phyloP scores from a whole-genome alignment of 2,329 filamentous ascomycete genomes.

The Cordyceps fumosorosea region DNA sequence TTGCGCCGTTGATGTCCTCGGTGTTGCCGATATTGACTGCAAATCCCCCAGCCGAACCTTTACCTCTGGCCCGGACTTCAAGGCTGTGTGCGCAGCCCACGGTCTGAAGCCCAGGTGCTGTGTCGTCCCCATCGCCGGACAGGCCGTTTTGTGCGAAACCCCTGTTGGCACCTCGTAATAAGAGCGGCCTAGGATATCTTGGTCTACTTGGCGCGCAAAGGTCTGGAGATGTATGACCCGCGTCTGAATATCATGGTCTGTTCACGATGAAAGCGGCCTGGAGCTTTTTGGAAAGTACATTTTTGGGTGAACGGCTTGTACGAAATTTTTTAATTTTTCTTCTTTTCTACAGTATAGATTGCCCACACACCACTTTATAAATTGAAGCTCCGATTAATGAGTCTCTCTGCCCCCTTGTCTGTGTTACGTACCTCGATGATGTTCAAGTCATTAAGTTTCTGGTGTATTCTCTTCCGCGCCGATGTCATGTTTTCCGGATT shows the following conservation, averaged over 20 bases:
- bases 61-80: background rate
- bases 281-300: background rate
- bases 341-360: background rate
- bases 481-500: no score
- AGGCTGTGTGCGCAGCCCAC: slow-evolving; percentile 31
- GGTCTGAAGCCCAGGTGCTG: slow-evolving; percentile 49
- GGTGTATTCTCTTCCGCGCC: no score
- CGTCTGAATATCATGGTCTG: background rate
- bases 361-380: background rate
- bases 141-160: background rate
- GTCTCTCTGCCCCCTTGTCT: background rate
- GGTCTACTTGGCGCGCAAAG: background rate
- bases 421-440: no score
- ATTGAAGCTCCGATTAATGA: slow-evolving; percentile 1
- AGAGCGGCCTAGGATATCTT: background rate
- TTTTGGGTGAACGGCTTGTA: slow-evolving; percentile 1
- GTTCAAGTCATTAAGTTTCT: no score
- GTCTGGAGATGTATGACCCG: background rate
- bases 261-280: background rate
- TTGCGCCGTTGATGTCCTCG: slow-evolving; percentile 42
- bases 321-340: background rate
- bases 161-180: background rate
- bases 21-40: slow-evolving; percentile 42
- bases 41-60: background rate
- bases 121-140: slow-evolving; percentile 35